These are phyloP conservation scores for Aspergillaceae sp. DNA, from an alignment of 2,329 filamentous ascomycete species.

Conservation along the genomic window DNA sequence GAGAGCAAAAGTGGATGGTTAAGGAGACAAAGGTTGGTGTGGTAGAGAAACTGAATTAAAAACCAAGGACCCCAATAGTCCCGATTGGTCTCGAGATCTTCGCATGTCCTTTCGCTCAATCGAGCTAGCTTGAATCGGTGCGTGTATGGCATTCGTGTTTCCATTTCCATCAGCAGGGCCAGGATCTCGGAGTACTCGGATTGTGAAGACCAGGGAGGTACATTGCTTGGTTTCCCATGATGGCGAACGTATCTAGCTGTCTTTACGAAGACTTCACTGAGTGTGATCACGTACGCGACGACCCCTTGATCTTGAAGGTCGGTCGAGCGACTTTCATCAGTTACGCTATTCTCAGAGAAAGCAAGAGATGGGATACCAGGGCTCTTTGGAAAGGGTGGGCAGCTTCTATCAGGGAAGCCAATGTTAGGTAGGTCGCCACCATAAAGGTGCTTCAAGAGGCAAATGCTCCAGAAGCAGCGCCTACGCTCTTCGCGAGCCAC, in stretches of 20 bases:
- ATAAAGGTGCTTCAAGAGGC: slow-evolving; percentile 37
- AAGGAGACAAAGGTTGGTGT: slow-evolving; percentile 45
- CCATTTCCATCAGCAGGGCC: slow-evolving; percentile 44
- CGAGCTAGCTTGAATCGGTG: slow-evolving; percentile 45
- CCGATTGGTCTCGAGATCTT: slow-evolving; percentile 38
- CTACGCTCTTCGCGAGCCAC: slow-evolving; percentile 24
- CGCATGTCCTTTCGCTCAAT: slow-evolving; percentile 35
- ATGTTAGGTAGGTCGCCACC: slow-evolving; percentile 35
- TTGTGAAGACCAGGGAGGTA: slow-evolving; percentile 42
- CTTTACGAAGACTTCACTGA: slow-evolving; percentile 43
- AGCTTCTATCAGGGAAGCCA: slow-evolving; percentile 27
- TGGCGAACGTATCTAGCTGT: slow-evolving; percentile 41
- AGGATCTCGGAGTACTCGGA: slow-evolving; percentile 48
- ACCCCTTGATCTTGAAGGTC: slow-evolving; percentile 35
- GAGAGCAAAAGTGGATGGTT: slow-evolving; percentile 49
- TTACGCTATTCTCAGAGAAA: slow-evolving; percentile 10
- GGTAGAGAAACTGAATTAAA: slow-evolving; percentile 46
- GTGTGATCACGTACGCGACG: slow-evolving; percentile 38
- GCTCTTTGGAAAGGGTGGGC: slow-evolving; percentile 34
- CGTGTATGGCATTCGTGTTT: slow-evolving; percentile 43
- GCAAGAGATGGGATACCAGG: slow-evolving; percentile 19
- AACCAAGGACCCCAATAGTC: slow-evolving; percentile 49
- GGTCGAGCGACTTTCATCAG: slow-evolving; percentile 15
- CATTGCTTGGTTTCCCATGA: slow-evolving; percentile 35
- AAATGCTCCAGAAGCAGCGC: slow-evolving; percentile 38